Evolutionary conservation across 202 grass and related monocot genomes (phyloP).

Genomic region (Digitaria exilis): DNA sequence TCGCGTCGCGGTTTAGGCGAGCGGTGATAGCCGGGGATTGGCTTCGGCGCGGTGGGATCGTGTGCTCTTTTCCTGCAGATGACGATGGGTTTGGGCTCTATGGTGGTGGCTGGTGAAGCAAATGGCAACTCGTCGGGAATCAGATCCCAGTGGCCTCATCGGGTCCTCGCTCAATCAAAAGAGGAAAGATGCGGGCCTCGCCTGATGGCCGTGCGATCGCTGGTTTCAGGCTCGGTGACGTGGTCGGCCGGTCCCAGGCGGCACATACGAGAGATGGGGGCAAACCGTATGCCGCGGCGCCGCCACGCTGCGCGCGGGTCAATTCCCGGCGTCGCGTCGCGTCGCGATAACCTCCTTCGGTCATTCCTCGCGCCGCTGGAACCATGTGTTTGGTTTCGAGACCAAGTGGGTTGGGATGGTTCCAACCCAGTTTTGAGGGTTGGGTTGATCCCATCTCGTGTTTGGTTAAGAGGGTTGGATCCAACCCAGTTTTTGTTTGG

Average conservation of each 20-base stretch:
- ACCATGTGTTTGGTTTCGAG: too few relatives aligned
- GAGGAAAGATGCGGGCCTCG: neutral
- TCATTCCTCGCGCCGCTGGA: constrained; percentile 38
- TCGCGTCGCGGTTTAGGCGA: constrained; percentile 4
- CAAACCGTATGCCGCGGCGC: constrained; percentile 13
- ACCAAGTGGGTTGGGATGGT: too few relatives aligned
- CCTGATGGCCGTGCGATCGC: neutral
- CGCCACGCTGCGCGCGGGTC: neutral
- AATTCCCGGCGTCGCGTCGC: neutral
- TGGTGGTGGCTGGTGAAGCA: neutral
- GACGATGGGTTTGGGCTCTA: neutral
- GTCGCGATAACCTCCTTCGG: too few relatives aligned
- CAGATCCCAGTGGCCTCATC: neutral
- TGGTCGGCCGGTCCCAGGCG: neutral
- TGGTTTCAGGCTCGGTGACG: neutral
- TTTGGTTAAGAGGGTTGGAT: too few relatives aligned
- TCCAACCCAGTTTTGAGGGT: too few relatives aligned
- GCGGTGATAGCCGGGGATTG: neutral
- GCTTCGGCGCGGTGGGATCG: too few relatives aligned
- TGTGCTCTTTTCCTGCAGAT: too few relatives aligned
- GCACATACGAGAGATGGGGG: neutral
- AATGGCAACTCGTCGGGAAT: neutral
- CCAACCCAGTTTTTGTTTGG: too few relatives aligned
- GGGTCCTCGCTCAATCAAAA: too few relatives aligned
- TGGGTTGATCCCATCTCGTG: too few relatives aligned